A percentile compares a stretch with the other conserved stretches of the same genome.
These are phyloP conservation scores for Lasiodiplodia theobromae DNA, from an alignment of 2,329 filamentous ascomycete genomes.

Conservation along the genomic window DNA sequence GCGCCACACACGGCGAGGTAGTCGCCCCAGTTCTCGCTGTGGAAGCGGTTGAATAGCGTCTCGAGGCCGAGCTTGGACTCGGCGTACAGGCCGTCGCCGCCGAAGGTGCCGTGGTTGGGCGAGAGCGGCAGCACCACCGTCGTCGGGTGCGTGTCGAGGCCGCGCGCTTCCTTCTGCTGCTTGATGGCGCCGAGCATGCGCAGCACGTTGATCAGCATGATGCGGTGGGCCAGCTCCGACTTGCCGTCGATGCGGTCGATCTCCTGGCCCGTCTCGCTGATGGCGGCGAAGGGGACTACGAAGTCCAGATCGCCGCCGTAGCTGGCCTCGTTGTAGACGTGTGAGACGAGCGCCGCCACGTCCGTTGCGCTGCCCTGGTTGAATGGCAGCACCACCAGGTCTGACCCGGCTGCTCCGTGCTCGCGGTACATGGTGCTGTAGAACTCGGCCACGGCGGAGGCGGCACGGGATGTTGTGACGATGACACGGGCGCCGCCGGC, in stretches of 20 bases:
- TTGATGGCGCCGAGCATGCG: slow-evolving; percentile 49
- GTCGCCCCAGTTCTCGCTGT: slow-evolving; percentile 48
- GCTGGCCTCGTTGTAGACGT: slow-evolving; percentile 44
- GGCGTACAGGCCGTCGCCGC: slow-evolving; percentile 53
- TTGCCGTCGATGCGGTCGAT: slow-evolving; percentile 45
- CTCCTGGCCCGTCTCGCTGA: slow-evolving; percentile 46
- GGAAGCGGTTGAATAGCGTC: slow-evolving; percentile 44
- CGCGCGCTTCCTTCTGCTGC: slow-evolving; percentile 39
- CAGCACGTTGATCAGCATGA: slow-evolving; percentile 52
- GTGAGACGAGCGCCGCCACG: slow-evolving; percentile 44
- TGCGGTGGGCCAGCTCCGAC: slow-evolving; percentile 49
- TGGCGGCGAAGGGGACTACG: slow-evolving; percentile 53
- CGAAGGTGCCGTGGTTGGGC: slow-evolving; percentile 54
- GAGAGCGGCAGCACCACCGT: slow-evolving; percentile 52
- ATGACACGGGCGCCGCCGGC: slow-evolving; percentile 48
- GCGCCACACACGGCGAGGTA: slow-evolving; percentile 52
- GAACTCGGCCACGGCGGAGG: slow-evolving; percentile 38
- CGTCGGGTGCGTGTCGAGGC: slow-evolving; percentile 31
- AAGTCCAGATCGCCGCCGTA: slow-evolving; percentile 43
- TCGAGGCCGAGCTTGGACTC: slow-evolving; percentile 55
- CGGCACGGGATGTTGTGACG: slow-evolving; percentile 48
- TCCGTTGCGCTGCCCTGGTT: slow-evolving; percentile 53
- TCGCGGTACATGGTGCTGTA: slow-evolving; percentile 47
- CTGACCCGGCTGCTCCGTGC: slow-evolving; percentile 43
- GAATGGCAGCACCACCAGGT: slow-evolving; percentile 48